Conservation (phyloP, 1,139 yeast species). For the Nakaseomyces nivariensis region DNA sequence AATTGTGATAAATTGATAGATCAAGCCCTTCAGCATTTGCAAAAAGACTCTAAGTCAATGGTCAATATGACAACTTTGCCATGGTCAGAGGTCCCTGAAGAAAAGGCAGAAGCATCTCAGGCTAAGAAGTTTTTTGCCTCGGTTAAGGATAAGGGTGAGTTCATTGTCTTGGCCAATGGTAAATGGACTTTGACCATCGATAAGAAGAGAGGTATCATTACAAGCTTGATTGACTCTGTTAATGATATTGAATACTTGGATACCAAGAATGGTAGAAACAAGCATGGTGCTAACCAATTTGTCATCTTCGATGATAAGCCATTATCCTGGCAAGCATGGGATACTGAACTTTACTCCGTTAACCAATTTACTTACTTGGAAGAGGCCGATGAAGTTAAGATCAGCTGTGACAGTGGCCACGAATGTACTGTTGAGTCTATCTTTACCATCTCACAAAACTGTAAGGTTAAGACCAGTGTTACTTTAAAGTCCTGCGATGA, state of each 20-base stretch:
- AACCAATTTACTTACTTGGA: constrained; percentile 50
- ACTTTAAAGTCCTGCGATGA: constrained; percentile 50
- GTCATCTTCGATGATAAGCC: constrained; percentile 85
- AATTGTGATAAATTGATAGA: constrained; percentile 44
- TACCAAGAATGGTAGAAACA: constrained; percentile 38
- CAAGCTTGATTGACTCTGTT: constrained; percentile 53
- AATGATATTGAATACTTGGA: constrained; percentile 62
- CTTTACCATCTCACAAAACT: constrained; percentile 33
- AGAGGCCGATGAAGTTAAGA: constrained; percentile 38
- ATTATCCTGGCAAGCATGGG: constrained; percentile 92
- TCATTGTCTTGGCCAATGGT: constrained; percentile 43
- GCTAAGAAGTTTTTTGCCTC: constrained; percentile 2
- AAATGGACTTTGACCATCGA: constrained; percentile 49
- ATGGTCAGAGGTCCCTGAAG: constrained; percentile 9
- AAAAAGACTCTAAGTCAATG: constrained; percentile 7
- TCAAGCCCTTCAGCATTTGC: constrained; percentile 40
- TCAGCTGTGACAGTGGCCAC: constrained; percentile 46
- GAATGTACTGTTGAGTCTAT: constrained; percentile 52
- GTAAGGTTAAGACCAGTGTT: constrained; percentile 52
- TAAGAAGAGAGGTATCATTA: constrained; percentile 48
- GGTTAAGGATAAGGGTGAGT: constrained; percentile 9
- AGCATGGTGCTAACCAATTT: constrained; percentile 64
- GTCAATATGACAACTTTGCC: constrained; percentile 33
- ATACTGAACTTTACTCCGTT: constrained; percentile 79
- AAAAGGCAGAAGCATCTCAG: not conserved